phyloP scores from a whole-genome alignment of 2,329 filamentous ascomycete genomes.

The Fusarium nanum region DNA sequence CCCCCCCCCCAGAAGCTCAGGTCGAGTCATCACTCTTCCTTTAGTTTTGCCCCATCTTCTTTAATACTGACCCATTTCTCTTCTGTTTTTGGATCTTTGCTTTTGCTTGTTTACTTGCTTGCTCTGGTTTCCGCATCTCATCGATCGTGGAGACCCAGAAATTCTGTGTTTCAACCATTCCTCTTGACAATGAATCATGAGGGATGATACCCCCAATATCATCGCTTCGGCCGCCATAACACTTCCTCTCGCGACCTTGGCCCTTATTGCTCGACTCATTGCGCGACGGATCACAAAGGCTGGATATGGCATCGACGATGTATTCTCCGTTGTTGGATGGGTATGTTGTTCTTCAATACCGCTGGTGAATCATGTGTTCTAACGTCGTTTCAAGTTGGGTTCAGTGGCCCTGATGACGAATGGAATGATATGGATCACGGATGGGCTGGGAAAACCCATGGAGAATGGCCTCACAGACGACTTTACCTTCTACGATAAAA shows the following conservation, averaged over 20 bases:
- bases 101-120: constrained; percentile 2
- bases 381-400: constrained; percentile 21
- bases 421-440: constrained; percentile 31
- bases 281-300: constrained; percentile 40
- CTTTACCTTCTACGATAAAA: constrained; percentile 26
- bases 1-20: neutral
- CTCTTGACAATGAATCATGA: constrained; percentile 38
- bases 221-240: constrained; percentile 40
- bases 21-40: constrained; percentile 5
- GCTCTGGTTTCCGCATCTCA: constrained; percentile 11
- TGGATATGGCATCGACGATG: constrained; percentile 40
- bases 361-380: neutral
- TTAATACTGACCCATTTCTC: constrained; percentile 27
- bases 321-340: constrained; percentile 38
- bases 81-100: constrained; percentile 2
- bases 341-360: constrained; percentile 12
- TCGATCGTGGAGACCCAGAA: constrained; percentile 7
- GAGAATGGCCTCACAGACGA: constrained; percentile 27
- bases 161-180: neutral
- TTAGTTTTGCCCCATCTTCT: constrained; percentile 10
- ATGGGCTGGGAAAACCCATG: constrained; percentile 37
- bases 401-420: constrained; percentile 35
- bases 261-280: constrained; percentile 33
- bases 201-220: constrained; percentile 40
- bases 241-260: constrained; percentile 36